Evolutionary conservation across 1,284 basidiomycete species (phyloP).

Genomic region (Leccinum laetum): DNA sequence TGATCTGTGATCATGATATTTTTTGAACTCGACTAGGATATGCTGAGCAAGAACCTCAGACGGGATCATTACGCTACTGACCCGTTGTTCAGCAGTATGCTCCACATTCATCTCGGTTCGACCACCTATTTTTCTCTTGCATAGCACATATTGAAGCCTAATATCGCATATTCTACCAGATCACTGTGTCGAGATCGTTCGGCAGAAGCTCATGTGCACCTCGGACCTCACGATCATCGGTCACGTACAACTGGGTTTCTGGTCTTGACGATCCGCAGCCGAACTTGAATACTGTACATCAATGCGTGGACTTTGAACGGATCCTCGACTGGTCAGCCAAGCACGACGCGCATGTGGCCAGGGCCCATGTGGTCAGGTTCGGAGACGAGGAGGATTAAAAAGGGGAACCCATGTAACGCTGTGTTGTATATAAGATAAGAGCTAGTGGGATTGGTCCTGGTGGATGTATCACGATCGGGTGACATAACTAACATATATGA

Average conservation of each 20-base stretch:
- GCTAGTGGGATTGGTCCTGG: no score
- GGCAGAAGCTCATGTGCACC: slow-evolving; percentile 5
- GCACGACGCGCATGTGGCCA: not conserved
- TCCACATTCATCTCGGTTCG: no score
- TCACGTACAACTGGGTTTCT: not conserved
- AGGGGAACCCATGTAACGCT: no score
- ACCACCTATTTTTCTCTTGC: no score
- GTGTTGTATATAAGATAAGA: no score
- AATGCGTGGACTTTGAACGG: slow-evolving; percentile 2
- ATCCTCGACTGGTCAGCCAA: slow-evolving; percentile 1
- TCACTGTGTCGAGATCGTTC: slow-evolving; percentile 2
- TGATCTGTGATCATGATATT: not conserved
- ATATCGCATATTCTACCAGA: no score
- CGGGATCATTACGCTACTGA: not conserved
- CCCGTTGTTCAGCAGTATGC: no score
- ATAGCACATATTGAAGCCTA: no score
- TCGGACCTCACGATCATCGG: not conserved
- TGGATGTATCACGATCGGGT: no score
- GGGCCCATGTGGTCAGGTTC: no score
- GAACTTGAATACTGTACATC: not conserved
- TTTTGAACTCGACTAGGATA: not conserved
- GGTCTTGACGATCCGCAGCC: not conserved
- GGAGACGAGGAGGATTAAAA: no score
- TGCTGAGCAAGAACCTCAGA: slow-evolving; percentile 2
- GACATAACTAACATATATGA: no score